phyloP scores from a whole-genome alignment of 2,329 filamentous ascomycete species.

The Beauveria scarabaeidicola region DNA sequence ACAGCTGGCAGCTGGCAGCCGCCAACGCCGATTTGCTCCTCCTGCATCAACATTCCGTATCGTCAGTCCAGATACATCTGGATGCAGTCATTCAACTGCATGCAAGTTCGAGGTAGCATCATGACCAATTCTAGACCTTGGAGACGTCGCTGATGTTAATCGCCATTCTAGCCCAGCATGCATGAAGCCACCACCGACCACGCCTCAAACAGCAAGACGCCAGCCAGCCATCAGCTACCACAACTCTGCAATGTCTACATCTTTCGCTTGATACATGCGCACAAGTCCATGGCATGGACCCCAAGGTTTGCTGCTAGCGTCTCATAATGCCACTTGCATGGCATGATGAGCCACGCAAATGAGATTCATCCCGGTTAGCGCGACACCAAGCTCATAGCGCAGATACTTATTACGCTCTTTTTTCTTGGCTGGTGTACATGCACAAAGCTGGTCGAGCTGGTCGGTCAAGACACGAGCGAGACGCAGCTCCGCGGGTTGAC shows the following conservation, averaged over 20 bases:
- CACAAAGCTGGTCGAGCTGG: not conserved
- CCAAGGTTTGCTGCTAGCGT: slow-evolving; percentile 2
- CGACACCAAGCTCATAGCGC: not conserved
- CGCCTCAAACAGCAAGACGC: not conserved
- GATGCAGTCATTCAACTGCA: not conserved
- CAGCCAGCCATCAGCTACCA: not conserved
- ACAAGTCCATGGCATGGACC: not conserved
- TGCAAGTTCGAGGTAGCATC: not conserved
- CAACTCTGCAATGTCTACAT: not conserved
- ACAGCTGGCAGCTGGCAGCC: not conserved
- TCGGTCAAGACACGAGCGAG: not conserved
- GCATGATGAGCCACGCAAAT: not conserved
- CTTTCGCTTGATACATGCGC: not conserved
- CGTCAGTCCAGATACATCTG: not conserved
- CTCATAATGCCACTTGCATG: not conserved
- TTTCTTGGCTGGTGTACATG: not conserved
- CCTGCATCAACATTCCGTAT: not conserved
- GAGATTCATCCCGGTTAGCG: not conserved
- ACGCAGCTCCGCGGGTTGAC: not conserved
- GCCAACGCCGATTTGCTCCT: not conserved
- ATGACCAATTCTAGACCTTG: not conserved
- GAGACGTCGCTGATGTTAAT: not conserved
- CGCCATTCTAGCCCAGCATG: not conserved
- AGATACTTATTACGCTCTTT: not conserved
- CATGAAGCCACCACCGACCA: not conserved